Evolutionary conservation across 2,329 filamentous ascomycete species (phyloP).

Genomic region (Trichoderma arundinaceum): DNA sequence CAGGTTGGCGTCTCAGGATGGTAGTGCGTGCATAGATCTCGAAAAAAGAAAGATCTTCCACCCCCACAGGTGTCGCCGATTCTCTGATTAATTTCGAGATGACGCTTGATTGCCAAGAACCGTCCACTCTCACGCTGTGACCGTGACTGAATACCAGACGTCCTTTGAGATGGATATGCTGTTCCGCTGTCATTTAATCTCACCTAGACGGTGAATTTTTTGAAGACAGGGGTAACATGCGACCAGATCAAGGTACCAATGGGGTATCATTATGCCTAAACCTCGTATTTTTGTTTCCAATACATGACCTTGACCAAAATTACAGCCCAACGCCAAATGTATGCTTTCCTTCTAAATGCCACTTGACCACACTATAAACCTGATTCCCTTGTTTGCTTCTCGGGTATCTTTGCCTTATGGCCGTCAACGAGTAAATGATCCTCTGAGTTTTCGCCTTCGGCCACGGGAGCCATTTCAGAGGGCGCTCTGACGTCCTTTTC

Average conservation of each 20-base stretch:
- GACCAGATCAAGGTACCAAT: constrained; percentile 4
- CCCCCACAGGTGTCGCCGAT: constrained; percentile 87
- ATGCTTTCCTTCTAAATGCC: background rate
- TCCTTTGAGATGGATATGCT: background rate
- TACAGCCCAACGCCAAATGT: constrained; percentile 16
- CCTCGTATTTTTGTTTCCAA: constrained; percentile 18
- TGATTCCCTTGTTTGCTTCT: constrained; percentile 22
- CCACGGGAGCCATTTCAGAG: constrained; percentile 35
- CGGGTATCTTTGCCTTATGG: constrained; percentile 38
- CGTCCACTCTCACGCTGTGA: constrained; percentile 38
- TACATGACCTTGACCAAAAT: constrained; percentile 12
- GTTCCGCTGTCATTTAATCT: background rate
- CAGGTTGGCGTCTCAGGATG: constrained; percentile 63
- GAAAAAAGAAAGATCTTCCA: constrained; percentile 60
- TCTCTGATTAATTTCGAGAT: constrained; percentile 66
- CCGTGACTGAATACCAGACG: constrained; percentile 36
- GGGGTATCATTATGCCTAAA: constrained; percentile 24
- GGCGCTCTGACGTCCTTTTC: constrained; percentile 53
- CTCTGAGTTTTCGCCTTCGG: constrained; percentile 44
- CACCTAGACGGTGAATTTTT: background rate
- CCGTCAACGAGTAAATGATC: constrained; percentile 57
- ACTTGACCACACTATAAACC: background rate
- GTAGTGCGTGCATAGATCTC: constrained; percentile 65
- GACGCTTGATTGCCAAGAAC: constrained; percentile 90
- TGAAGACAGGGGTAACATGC: background rate